Conservation (phyloP, 371 early-diverging fungal genomes). For the Zopfochytrium polystomum region DNA sequence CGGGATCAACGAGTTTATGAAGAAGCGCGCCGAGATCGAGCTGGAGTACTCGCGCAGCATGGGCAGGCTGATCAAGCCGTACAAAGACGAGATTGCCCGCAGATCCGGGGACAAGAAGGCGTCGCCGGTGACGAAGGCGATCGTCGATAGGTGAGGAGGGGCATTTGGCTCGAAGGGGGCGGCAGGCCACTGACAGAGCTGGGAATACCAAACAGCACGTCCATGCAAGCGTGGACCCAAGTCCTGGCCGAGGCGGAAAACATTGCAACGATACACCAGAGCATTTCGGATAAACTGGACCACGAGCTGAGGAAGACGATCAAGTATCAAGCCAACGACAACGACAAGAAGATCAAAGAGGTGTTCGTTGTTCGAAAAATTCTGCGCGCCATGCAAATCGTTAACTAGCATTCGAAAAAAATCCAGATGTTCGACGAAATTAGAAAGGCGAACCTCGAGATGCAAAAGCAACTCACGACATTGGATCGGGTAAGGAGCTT, state of each 20-base stretch:
- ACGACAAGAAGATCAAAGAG: slow-evolving; percentile 37
- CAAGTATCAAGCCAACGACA: slow-evolving; percentile 37
- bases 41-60: slow-evolving; percentile 33
- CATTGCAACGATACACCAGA: slow-evolving; percentile 26
- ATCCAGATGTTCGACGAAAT: slow-evolving; percentile 47
- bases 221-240: slow-evolving; percentile 36
- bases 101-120: slow-evolving; percentile 19
- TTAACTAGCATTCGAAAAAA: neutral
- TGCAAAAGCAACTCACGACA: slow-evolving; percentile 28
- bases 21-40: slow-evolving; percentile 40
- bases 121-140: slow-evolving; percentile 25
- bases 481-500: slow-evolving; percentile 35
- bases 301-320: slow-evolving; percentile 37
- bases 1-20: slow-evolving; percentile 42
- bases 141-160: slow-evolving; percentile 31
- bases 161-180: no score
- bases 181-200: neutral
- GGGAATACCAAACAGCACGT: slow-evolving; percentile 37
- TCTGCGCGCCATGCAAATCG: neutral
- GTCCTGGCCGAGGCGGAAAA: slow-evolving; percentile 38
- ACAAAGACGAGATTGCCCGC: slow-evolving; percentile 36
- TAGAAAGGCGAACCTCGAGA: slow-evolving; percentile 30
- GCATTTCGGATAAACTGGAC: slow-evolving; percentile 31
- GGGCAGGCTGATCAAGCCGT: slow-evolving; percentile 34
- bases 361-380: slow-evolving; percentile 8